phyloP scores from a whole-genome alignment of 345 rosid species.

The Eucalyptus shirleyi region DNA sequence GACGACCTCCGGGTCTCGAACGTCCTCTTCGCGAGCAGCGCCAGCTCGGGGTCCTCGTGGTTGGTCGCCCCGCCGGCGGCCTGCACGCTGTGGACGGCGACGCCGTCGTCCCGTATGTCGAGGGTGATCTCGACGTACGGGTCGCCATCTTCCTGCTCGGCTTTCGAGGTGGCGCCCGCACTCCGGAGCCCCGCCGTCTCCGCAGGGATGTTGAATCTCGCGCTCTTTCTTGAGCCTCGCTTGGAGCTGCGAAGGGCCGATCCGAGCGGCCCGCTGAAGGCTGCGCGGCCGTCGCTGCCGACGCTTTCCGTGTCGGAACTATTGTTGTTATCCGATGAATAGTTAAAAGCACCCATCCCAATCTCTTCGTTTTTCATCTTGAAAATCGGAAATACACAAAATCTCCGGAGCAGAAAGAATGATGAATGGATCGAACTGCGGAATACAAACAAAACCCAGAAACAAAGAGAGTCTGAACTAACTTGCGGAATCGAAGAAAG shows the following conservation, averaged over 20 bases:
- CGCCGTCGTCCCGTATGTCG: constrained; percentile 66
- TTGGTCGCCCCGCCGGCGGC: constrained; percentile 19
- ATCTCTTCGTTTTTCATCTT: constrained; percentile 22
- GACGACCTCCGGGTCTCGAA: constrained; percentile 35
- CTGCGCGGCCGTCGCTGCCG: constrained; percentile 34
- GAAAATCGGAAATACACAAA: background rate
- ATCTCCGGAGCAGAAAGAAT: background rate
- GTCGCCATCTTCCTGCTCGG: constrained; percentile 2
- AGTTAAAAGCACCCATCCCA: constrained; percentile 25
- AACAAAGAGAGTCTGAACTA: background rate
- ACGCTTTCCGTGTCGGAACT: constrained; percentile 65
- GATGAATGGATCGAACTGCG: background rate
- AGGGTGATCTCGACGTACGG: constrained; percentile 79
- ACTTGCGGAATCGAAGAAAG: too few relatives aligned
- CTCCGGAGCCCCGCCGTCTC: constrained; percentile 2
- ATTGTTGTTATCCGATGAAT: background rate
- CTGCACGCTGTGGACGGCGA: constrained; percentile 84
- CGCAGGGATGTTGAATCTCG: constrained; percentile 56
- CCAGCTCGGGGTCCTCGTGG: constrained; percentile 55
- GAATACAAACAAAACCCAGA: background rate
- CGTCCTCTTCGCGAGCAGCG: constrained; percentile 54
- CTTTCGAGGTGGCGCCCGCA: background rate
- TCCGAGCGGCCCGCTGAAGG: constrained; percentile 51
- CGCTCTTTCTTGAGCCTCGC: constrained; percentile 64
- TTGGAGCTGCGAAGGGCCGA: constrained; percentile 21